These are phyloP conservation scores for Yamadazyma scolyti DNA, from an alignment of 805 yeast species.

Conservation along the genomic window DNA sequence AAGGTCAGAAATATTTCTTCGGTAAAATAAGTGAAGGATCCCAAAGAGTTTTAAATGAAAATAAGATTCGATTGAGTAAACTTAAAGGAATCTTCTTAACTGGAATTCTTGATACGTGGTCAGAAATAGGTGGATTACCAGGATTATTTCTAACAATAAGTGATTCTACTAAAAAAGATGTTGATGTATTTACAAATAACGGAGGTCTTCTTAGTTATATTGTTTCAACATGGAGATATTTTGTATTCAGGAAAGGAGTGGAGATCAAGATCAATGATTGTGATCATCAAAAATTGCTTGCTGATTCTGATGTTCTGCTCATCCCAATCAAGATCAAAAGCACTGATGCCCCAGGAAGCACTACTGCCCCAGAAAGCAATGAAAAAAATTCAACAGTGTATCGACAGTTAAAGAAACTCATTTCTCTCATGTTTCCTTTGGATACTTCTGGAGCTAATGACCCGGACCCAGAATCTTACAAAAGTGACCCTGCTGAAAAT, in stretches of 20 bases:
- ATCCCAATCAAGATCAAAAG: conserved; percentile 29
- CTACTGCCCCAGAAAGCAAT: neutral
- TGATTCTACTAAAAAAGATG: conserved; percentile 64
- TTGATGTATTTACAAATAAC: conserved; percentile 50
- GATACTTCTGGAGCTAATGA: conserved; percentile 39
- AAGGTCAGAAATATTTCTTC: conserved; percentile 58
- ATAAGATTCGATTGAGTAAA: conserved; percentile 53
- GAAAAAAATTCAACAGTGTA: conserved; percentile 1
- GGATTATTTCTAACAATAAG: conserved; percentile 80
- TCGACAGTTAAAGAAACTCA: conserved; percentile 31
- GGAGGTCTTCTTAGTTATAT: conserved; percentile 39
- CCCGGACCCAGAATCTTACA: conserved; percentile 34
- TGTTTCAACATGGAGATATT: conserved; percentile 79
- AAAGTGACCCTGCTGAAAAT: conserved; percentile 31
- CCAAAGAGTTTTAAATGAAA: conserved; percentile 69
- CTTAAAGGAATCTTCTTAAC: conserved; percentile 68
- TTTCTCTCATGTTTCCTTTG: conserved; percentile 55
- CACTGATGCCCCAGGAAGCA: neutral
- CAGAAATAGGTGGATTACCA: conserved; percentile 85
- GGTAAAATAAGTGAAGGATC: conserved; percentile 86
- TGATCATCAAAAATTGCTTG: conserved; percentile 24
- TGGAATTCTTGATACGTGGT: conserved; percentile 70
- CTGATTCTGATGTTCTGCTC: conserved; percentile 35
- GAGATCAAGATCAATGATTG: conserved; percentile 38
- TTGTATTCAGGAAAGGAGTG: conserved; percentile 77